A percentile compares a stretch with the other conserved stretches of the same genome.
phyloP scores from a whole-genome alignment of 2,329 filamentous ascomycete genomes.

The Pestalotiopsis sp. region DNA sequence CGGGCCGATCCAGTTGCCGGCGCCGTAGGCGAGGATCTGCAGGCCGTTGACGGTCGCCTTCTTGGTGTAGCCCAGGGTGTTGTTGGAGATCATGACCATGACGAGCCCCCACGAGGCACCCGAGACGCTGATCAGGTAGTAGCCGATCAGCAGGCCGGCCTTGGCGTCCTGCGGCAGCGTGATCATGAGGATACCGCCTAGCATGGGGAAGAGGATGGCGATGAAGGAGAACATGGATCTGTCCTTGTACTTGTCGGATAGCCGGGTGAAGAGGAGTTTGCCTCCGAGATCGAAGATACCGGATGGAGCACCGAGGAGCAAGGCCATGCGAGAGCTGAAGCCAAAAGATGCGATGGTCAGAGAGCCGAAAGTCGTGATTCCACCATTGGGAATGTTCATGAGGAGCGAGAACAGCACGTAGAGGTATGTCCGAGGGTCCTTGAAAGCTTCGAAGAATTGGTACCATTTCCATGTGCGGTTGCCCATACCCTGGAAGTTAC shows the following conservation, averaged over 20 bases:
- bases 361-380: slow-evolving; percentile 6
- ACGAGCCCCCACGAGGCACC: slow-evolving; percentile 2
- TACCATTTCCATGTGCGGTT: slow-evolving; percentile 7
- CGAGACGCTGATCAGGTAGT: slow-evolving; percentile 3
- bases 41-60: slow-evolving; percentile 7
- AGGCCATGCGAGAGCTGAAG: background rate
- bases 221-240: slow-evolving; percentile 1
- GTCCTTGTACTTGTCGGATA: background rate
- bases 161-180: background rate
- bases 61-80: slow-evolving; percentile 5
- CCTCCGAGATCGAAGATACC: slow-evolving; percentile 6
- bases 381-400: slow-evolving; percentile 2
- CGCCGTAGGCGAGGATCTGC: slow-evolving; percentile 5
- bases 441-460: background rate
- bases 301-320: background rate
- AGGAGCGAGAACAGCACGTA: background rate
- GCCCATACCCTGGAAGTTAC: slow-evolving; percentile 2
- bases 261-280: slow-evolving; percentile 4
- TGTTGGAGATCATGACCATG: slow-evolving; percentile 10
- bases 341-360: background rate
- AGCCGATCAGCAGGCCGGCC: background rate
- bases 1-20: slow-evolving; percentile 5
- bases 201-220: slow-evolving; percentile 5
- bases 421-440: background rate
- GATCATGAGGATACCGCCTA: slow-evolving; percentile 5